Evolutionary conservation across 2,329 filamentous ascomycete genomes (phyloP), one percentile per base, ranked within the genome.

Genomic region (Cordyceps cateniannulata): DNA sequence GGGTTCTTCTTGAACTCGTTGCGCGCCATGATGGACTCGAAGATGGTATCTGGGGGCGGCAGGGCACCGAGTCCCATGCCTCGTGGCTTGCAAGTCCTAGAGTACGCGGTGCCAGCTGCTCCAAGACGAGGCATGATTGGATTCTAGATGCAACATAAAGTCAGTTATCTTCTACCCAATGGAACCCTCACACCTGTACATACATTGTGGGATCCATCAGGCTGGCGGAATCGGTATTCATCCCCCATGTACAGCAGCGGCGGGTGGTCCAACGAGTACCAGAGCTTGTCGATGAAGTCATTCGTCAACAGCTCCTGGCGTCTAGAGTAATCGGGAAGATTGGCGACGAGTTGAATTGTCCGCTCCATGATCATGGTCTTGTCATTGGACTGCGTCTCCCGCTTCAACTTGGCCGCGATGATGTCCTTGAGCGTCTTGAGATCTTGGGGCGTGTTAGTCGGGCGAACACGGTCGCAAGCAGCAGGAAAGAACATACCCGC

Each of bases 311-410:
- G 75, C 47, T 81, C 76, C 10, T 88, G 80, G 27, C 81, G 79
- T 66, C 82, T 82, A 1, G 88, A 91, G 59, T 81, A 77, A 54
- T 80, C 74, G 1, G 86, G 87, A 38, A 91, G 76, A 35, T 81
- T 82, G 14, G 86, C 80, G 5, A 90, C 87, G 18, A 91, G 77
- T 76, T 87, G 83, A 63, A 91, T 90, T 5, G 88, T 80, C 8
- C 84, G 79, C 71, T 91, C 89, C 85, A 91, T 90, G 49, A 91
- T 77, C 79, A 90, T 89, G 1, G 86, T 89, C 74, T 88, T 89
- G 75, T 93, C 90, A 67, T 93, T 86, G 5, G 84, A 73, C 12
- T 87, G 77, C 52, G 83, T 77, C 61, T 81, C 80, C 1, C 88
- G 86, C 66, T 83, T 86, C 35, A 86, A 71, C 72, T 90, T 86